Base-by-base conservation (phyloP, 768 basidiomycete genomes). In the Lactarius psammicola region DNA sequence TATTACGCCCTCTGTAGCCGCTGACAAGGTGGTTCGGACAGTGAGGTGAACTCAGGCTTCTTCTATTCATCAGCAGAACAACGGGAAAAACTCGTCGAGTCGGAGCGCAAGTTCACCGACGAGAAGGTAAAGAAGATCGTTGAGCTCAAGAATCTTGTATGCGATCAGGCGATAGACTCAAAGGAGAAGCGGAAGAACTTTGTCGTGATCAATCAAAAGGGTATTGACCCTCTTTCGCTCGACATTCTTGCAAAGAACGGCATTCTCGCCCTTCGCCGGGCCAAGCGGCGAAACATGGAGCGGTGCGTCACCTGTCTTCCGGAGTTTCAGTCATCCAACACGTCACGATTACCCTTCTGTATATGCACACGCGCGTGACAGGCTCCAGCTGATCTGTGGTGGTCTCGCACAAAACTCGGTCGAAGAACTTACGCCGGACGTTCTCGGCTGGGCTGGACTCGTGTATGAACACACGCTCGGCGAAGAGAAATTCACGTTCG, bases 271-370 rank as follows among this genome's bases (percentile, higher is more conserved):
- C 83, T 99, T 59, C 85, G 97, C 68, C 83, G 97, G 67, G 97
- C 97, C 20, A 99, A 99, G 82, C 83, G 97, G 74, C 87, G 97
- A 72, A 99, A 99, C 75, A 98, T 99, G 97, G 97, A 99, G 77
- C 83, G 95, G 94, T 94, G 72, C 66, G 82, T 55, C 23, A 49
- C 57, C 58, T 64, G 30, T 20, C 49, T 38, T 49, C n/a, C 31
- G 67, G 23, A 7, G 20, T 63, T 49, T 44, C 63, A 63, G 64
- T 61, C 49, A 13, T 46, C 7, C 42, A 59, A 66, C 31, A 44
- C 38, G 34, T 30, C 55, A 38, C 31, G 40, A 36, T 57, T 13
- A 15, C 30, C 10, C 46, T 49, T 30, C 20, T 68, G 28, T 20
- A 18, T n/a, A 13, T 60, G 34, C 33, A 31, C 58, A 11, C 30